A percentile compares a stretch with the other conserved stretches of the same genome.
These are phyloP conservation scores for Stachybotrys elegans DNA, from an alignment of 2,329 filamentous ascomycete species.

Conservation along the genomic window DNA sequence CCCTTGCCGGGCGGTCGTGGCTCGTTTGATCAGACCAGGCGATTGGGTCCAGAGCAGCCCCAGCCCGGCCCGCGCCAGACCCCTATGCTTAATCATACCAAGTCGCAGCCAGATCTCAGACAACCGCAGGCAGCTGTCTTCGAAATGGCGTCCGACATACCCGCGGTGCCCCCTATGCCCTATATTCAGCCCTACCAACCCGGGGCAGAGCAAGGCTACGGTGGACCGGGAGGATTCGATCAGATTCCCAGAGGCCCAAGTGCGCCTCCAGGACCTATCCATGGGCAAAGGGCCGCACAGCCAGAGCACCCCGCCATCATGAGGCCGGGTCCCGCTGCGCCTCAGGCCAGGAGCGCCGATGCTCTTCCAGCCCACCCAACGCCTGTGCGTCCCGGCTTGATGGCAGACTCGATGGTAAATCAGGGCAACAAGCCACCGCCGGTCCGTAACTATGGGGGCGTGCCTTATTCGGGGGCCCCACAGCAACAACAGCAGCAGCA, in stretches of 20 bases:
- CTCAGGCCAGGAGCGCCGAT: slow-evolving; percentile 34
- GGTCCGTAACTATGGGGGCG: slow-evolving; percentile 48
- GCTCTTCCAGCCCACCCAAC: slow-evolving; percentile 55
- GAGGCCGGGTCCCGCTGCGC: slow-evolving; percentile 18
- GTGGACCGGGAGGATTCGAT: slow-evolving; percentile 17
- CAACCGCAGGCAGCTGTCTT: slow-evolving; percentile 65
- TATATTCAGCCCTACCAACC: slow-evolving; percentile 22
- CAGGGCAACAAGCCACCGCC: slow-evolving; percentile 54
- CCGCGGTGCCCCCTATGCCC: slow-evolving; percentile 48
- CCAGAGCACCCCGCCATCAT: slow-evolving; percentile 5
- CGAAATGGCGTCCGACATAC: slow-evolving; percentile 64
- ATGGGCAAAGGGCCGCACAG: slow-evolving; percentile 9
- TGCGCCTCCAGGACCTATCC: slow-evolving; percentile 22
- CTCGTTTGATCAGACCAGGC: slow-evolving; percentile 46
- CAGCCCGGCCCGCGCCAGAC: slow-evolving; percentile 45
- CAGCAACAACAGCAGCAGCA: slow-evolving; percentile 16
- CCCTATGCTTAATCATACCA: slow-evolving; percentile 53
- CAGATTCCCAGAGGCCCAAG: slow-evolving; percentile 23
- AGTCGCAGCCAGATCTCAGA: slow-evolving; percentile 63
- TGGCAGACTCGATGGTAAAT: slow-evolving; percentile 52
- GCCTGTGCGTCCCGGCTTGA: slow-evolving; percentile 58
- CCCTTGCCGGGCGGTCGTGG: slow-evolving; percentile 25
- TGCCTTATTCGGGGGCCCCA: slow-evolving; percentile 34
- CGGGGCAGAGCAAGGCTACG: slow-evolving; percentile 17
- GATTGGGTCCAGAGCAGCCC: slow-evolving; percentile 33